A percentile compares a stretch with the other conserved stretches of the same genome.
These are phyloP conservation scores for Ophiosphaerella narmari DNA, from an alignment of 2,329 filamentous ascomycete species.

Conservation along the genomic window DNA sequence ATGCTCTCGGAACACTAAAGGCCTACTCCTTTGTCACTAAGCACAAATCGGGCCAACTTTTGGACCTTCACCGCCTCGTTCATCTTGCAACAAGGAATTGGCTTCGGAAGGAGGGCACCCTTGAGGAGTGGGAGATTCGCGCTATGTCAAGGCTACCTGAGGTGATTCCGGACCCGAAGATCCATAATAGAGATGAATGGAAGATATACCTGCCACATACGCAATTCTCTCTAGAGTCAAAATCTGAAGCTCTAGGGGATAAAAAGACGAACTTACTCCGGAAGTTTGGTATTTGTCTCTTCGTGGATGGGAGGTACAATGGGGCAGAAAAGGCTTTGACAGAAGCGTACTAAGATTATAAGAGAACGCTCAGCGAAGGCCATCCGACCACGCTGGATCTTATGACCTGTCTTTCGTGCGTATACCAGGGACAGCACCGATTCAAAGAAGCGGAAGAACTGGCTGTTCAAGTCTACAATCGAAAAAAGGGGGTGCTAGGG, in stretches of 20 bases:
- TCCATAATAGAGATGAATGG: conserved; percentile 29
- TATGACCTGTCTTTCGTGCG: neutral
- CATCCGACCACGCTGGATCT: conserved; percentile 2
- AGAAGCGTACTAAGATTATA: too few species aligned
- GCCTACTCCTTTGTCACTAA: conserved; percentile 40
- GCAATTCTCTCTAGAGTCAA: too few species aligned
- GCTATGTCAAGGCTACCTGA: conserved; percentile 19
- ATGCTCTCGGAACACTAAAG: conserved; percentile 41
- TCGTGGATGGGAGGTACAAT: too few species aligned
- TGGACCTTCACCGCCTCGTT: conserved; percentile 41
- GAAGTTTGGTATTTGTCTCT: too few species aligned
- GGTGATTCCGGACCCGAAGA: conserved; percentile 18
- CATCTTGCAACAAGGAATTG: conserved; percentile 40
- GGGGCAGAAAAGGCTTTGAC: too few species aligned
- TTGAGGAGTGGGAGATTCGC: conserved; percentile 15
- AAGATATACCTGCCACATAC: conserved; percentile 39
- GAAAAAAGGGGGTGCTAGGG: too few species aligned
- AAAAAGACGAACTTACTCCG: too few species aligned
- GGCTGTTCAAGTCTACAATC: too few species aligned
- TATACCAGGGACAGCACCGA: neutral
- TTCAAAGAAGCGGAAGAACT: too few species aligned
- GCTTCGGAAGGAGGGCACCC: conserved; percentile 25
- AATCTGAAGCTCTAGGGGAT: too few species aligned
- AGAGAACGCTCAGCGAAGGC: too few species aligned
- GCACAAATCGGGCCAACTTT: conserved; percentile 11